These are phyloP conservation scores for Grifola frondosa DNA, from an alignment of 1,284 basidiomycete species.

Conservation along the genomic window DNA sequence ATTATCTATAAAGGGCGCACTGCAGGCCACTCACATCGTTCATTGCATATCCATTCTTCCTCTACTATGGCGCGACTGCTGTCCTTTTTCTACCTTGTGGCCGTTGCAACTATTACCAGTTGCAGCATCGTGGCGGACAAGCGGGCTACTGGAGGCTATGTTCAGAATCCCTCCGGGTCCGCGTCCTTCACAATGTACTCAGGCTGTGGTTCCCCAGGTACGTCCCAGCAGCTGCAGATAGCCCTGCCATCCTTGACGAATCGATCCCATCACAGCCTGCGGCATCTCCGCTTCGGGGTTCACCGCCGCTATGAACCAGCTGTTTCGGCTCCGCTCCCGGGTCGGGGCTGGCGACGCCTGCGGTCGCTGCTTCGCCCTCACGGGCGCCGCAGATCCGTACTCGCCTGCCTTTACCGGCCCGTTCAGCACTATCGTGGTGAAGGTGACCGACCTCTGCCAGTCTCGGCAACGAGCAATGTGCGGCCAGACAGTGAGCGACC, in stretches of 20 bases:
- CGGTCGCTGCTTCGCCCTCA: conserved; percentile 55
- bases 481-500: conserved; percentile 45
- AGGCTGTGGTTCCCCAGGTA: conserved; percentile 49
- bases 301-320: conserved; percentile 57
- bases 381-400: conserved; percentile 51
- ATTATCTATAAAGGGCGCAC: too few relatives aligned
- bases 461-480: conserved; percentile 58
- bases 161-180: conserved; percentile 48
- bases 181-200: conserved; percentile 58
- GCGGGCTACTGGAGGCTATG: conserved; percentile 47
- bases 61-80: conserved; percentile 6
- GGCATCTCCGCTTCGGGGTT: conserved; percentile 49
- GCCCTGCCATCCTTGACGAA: too few relatives aligned
- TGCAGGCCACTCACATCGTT: too few relatives aligned
- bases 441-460: conserved; percentile 50
- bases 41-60: too few relatives aligned
- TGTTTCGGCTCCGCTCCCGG: conserved; percentile 52
- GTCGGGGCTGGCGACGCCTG: conserved; percentile 58
- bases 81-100: conserved; percentile 14
- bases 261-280: conserved; percentile 44
- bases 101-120: conserved; percentile 18
- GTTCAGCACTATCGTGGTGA: conserved; percentile 55
- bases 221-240: too few relatives aligned
- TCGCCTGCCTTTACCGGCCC: conserved; percentile 51
- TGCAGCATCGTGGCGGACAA: conserved; percentile 18